phyloP scores from a whole-genome alignment of 805 yeast genomes.

The Martiniozyma abietophila region DNA sequence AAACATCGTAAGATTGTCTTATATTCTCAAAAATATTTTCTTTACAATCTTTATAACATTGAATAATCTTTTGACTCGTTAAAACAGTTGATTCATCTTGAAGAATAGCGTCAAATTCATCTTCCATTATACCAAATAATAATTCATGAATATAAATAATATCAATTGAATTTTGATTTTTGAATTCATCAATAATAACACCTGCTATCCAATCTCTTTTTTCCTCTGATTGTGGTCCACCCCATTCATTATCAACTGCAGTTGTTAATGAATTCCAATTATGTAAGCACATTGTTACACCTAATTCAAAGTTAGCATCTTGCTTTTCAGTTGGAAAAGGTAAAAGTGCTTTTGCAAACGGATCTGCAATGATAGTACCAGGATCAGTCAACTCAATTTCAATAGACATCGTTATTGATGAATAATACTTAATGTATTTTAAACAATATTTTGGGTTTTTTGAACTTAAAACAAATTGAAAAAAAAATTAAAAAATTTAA shows the following conservation, averaged over 20 bases:
- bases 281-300: constrained; percentile 85
- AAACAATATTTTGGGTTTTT: background rate
- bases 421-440: background rate
- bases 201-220: constrained; percentile 95
- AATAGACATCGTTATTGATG: no score
- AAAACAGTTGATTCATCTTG: constrained; percentile 84
- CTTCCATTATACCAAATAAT: constrained; percentile 81
- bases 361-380: constrained; percentile 25
- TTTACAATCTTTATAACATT: constrained; percentile 56
- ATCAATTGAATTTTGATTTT: constrained; percentile 55
- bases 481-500: background rate
- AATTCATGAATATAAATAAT: constrained; percentile 76
- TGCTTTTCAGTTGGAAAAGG: constrained; percentile 43
- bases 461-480: no score
- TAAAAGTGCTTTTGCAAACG: constrained; percentile 15
- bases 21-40: constrained; percentile 43
- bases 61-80: constrained; percentile 58
- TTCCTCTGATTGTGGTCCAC: constrained; percentile 84
- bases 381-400: constrained; percentile 26
- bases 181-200: constrained; percentile 69
- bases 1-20: constrained; percentile 50
- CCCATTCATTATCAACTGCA: constrained; percentile 93
- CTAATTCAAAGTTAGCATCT: constrained; percentile 84
- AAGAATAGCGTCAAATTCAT: constrained; percentile 82
- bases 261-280: constrained; percentile 81